Evolutionary conservation across 1,284 basidiomycete genomes (phyloP), one percentile per base, ranked within the genome.

Genomic region (Malassezia slooffiae): DNA sequence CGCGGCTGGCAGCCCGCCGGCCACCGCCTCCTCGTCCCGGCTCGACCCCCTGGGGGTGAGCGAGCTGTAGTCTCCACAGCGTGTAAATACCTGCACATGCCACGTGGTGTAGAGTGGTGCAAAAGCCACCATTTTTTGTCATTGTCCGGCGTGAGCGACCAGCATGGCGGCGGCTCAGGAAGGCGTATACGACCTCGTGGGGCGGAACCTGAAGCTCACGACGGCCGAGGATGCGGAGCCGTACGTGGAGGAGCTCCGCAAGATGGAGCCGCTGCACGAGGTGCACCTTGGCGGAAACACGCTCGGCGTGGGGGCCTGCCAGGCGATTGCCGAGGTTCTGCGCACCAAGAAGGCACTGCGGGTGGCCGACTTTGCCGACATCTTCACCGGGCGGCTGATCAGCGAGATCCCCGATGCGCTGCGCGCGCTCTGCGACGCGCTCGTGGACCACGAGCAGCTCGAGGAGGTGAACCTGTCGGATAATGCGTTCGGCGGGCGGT

Each of bases 301-400:
- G n/a, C 76, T 96, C 40, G 91, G 93, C 42, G 80, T 93, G 21
- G 88, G 85, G 64, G 91, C 91, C 27, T 84, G 87, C 48, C 71
- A 80, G 64, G 85, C 84, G 23, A 77, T 97, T 32, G 88, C 82
- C 40, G 81, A 82, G 38, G 83, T 85, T 39, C 74, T 97, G 43
- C 74, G 78, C 53, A 79, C 77, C 59, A 81, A 86, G 34, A 75
- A 77, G 38, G 2, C 73, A 95, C 44, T 36, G n/a, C 45, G 95
- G 89, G 74, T 93, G 43, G 91, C 88, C 56, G 83, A 96, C 74
- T 85, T 96, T 58, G 85, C 88, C 35, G 93, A 96, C 73, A 91
- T 97, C 72, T 97, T 97, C 74, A 96, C 91, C 9, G 87, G 90
- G 38, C 83, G 93, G 49, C 77, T 95, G 57, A 96, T 96, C 74